Base-by-base conservation (phyloP, 495 filamentous ascomycete genomes). In the Hypoxylon subgilvum region DNA sequence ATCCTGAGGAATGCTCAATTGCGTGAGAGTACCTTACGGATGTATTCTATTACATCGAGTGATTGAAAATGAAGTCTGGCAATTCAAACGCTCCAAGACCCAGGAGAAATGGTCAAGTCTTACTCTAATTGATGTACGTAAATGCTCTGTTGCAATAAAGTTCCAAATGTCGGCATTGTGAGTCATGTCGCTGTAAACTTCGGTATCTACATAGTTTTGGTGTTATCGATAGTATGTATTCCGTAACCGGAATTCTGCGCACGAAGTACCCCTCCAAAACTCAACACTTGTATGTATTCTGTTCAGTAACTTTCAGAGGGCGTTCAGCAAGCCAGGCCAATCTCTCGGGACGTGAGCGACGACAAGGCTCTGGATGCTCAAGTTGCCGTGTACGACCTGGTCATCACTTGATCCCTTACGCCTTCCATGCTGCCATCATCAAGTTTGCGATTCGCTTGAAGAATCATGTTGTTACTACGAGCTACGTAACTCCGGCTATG, bases 391-490 rank as follows among this genome's bases (percentile, higher is more conserved):
- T 81, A 87, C 68, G 90, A 92, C 69, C 73, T 98, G 7, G 87
- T 86, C 50, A 87, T 96, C 70, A 84, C 61, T 75, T 97, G 69
- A 96, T 97, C 56, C 93, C 94, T 9, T 98, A 97, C 74, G 96
- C 87, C 57, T 92, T 84, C 82, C 94, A 98, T 73, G 88, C 88
- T 39, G 77, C 76, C 31, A 92, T 97, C 53, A 95, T 97, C 82
- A 93, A 95, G 79, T 84, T 86, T n/a, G 94, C 92, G 23, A 97
- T 97, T 72, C 83, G 87, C 55, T 81, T 86, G 53, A 97, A 96
- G 87, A 95, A 88, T 76, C 77, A 97, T 79, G 92, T 97, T 45
- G 94, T 97, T 44, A 97, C 94, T 32, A 97, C 94, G n/a, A 89
- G 84, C 52, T 97, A 97, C 66, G 87, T 96, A 40, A 94, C 89